phyloP scores from a whole-genome alignment of 495 filamentous ascomycete species.

The Penicillium simplicissimum region DNA sequence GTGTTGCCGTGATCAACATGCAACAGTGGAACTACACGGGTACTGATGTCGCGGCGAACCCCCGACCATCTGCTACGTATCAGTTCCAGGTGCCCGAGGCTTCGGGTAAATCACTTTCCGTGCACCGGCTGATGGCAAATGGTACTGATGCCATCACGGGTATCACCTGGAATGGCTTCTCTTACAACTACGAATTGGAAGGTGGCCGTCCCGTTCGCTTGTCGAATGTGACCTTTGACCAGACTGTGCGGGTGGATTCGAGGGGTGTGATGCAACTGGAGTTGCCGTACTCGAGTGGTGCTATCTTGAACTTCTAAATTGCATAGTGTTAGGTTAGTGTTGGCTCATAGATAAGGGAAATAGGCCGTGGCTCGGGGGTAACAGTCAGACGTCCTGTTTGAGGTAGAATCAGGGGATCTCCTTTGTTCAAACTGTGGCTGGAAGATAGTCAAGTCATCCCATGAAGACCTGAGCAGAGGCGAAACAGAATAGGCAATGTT shows the following conservation, averaged over 20 bases:
- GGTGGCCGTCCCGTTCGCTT: conserved; percentile 56
- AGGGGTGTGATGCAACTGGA: conserved; percentile 47
- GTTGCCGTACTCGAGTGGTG: conserved; percentile 53
- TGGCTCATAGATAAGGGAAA: not conserved
- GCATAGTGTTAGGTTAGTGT: not conserved
- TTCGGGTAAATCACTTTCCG: conserved; percentile 20
- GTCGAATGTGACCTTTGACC: conserved; percentile 57
- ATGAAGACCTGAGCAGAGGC: not conserved
- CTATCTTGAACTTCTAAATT: conserved; percentile 44
- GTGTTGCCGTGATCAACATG: conserved; percentile 62
- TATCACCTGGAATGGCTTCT: conserved; percentile 62
- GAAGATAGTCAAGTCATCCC: not conserved
- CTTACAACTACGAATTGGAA: conserved; percentile 62
- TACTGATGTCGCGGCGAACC: conserved; percentile 17
- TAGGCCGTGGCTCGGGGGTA: not conserved
- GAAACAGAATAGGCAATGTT: not conserved
- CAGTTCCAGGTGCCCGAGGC: conserved; percentile 42
- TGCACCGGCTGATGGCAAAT: conserved; percentile 58
- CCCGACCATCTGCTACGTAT: conserved; percentile 43
- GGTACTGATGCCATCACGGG: conserved; percentile 64
- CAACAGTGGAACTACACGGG: conserved; percentile 58
- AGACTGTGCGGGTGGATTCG: conserved; percentile 45
- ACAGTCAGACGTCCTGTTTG: not conserved
- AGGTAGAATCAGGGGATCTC: not conserved
- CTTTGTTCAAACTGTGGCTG: not conserved